Evolutionary conservation across 768 basidiomycete genomes (phyloP).

Genomic region (Lactifluus volemus): DNA sequence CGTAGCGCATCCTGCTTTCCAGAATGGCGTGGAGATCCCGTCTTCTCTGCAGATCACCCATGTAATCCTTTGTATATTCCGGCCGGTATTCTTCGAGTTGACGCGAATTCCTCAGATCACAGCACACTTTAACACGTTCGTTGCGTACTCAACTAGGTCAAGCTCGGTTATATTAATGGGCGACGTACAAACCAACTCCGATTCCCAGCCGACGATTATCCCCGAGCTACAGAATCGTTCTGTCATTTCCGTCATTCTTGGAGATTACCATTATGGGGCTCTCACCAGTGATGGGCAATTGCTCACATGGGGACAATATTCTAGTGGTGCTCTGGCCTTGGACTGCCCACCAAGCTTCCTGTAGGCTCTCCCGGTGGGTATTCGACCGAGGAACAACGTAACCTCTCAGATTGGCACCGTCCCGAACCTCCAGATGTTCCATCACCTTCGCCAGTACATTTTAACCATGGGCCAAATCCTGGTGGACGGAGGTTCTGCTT

Average conservation of each 20-base stretch:
- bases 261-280: conserved; percentile 90
- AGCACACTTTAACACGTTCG: conserved; percentile 75
- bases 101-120: conserved; percentile 50
- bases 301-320: conserved; percentile 74
- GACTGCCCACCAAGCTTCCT: conserved; percentile 52
- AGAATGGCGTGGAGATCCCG: conserved; percentile 30
- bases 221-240: conserved; percentile 65
- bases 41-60: conserved; percentile 61
- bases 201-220: conserved; percentile 48
- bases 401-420: conserved; percentile 7
- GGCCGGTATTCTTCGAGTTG: neutral
- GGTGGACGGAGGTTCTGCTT: conserved; percentile 57
- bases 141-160: conserved; percentile 67
- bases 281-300: conserved; percentile 70
- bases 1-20: conserved; percentile 37
- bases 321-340: conserved; percentile 75
- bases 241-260: conserved; percentile 82
- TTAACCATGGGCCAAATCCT: conserved; percentile 46
- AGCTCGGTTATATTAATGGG: conserved; percentile 73
- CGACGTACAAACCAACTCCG: conserved; percentile 35
- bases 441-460: conserved; percentile 63
- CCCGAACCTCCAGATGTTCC: conserved; percentile 35
- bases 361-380: conserved; percentile 56
- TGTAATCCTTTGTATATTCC: conserved; percentile 32
- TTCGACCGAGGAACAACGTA: conserved; percentile 29